phyloP scores from a whole-genome alignment of 2,329 filamentous ascomycete genomes.

The Teratosphaeria viscida region DNA sequence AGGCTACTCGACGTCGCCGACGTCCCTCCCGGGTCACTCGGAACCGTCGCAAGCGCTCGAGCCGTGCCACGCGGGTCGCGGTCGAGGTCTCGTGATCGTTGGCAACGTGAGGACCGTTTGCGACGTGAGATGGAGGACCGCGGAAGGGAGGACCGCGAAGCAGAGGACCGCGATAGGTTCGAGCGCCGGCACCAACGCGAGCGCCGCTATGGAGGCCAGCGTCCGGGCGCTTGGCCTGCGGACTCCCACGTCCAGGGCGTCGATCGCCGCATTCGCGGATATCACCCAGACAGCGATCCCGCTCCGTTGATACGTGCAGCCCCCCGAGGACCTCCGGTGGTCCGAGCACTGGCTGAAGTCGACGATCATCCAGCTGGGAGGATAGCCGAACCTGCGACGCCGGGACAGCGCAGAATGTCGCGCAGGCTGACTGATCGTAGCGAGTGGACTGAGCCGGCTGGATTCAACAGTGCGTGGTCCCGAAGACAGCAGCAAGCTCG shows the following conservation, averaged over 20 bases:
- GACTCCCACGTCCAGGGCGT: background rate
- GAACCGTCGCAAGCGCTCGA: constrained; percentile 1
- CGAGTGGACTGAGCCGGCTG: background rate
- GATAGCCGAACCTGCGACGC: background rate
- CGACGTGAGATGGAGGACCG: background rate
- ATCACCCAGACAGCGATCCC: background rate
- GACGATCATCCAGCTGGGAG: constrained; percentile 3
- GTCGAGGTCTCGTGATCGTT: background rate
- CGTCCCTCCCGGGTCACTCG: background rate
- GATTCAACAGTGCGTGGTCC: background rate
- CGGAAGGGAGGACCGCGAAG: background rate
- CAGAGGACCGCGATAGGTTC: no score
- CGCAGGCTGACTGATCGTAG: constrained; percentile 1
- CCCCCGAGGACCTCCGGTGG: background rate
- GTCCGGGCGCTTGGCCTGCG: background rate
- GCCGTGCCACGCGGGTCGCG: background rate
- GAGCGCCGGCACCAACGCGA: background rate
- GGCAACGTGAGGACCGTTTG: background rate
- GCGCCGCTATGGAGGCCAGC: background rate
- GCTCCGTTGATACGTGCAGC: background rate
- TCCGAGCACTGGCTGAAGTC: constrained; percentile 1
- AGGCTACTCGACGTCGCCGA: constrained; percentile 4
- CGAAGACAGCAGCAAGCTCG: background rate
- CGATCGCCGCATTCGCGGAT: background rate
- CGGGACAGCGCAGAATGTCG: background rate